Percentiles rank a stretch among this genome's conserved stretches.
phyloP scores from a whole-genome alignment of 2,329 filamentous ascomycete genomes.

The Coniochaeta prunicola region DNA sequence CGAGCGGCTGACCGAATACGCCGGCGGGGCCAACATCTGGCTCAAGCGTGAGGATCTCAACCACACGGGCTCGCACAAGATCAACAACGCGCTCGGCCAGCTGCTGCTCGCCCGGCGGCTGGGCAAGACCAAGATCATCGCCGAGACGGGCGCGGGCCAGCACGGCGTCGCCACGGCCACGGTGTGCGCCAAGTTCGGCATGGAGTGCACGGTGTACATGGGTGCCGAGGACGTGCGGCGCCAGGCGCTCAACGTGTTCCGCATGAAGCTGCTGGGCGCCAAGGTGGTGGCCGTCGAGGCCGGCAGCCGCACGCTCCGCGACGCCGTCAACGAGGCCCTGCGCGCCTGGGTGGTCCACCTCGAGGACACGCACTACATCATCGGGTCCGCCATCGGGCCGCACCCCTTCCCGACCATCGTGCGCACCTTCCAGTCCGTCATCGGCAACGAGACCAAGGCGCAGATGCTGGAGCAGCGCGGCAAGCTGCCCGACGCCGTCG shows the following conservation, averaged over 20 bases:
- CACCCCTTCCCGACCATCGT: slow-evolving; percentile 98
- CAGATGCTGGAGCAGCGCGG: slow-evolving; percentile 81
- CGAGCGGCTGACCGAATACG: slow-evolving; percentile 78
- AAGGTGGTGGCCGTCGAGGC: slow-evolving; percentile 90
- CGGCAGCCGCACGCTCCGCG: slow-evolving; percentile 73
- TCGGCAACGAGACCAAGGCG: slow-evolving; percentile 87
- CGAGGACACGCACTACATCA: slow-evolving; percentile 94
- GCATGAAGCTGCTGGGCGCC: slow-evolving; percentile 92
- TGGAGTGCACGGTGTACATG: slow-evolving; percentile 99
- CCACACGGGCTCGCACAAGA: slow-evolving; percentile 97
- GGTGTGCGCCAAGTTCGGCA: slow-evolving; percentile 94
- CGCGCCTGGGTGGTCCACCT: slow-evolving; percentile 91
- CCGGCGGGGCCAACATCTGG: slow-evolving; percentile 93
- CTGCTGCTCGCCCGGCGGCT: slow-evolving; percentile 77
- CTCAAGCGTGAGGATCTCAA: slow-evolving; percentile 96
- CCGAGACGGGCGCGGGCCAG: slow-evolving; percentile 94
- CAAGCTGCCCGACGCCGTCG: slow-evolving; percentile 90
- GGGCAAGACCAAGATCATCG: slow-evolving; percentile 95
- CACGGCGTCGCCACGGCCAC: slow-evolving; percentile 97
- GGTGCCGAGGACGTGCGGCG: slow-evolving; percentile 94
- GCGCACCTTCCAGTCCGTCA: slow-evolving; percentile 94
- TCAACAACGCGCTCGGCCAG: slow-evolving; percentile 96
- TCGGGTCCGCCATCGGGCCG: slow-evolving; percentile 93
- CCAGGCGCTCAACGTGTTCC: slow-evolving; percentile 96
- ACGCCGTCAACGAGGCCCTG: slow-evolving; percentile 92